Evolutionary conservation across 805 yeast genomes (phyloP).

Genomic region (Teunomyces pallodes): DNA sequence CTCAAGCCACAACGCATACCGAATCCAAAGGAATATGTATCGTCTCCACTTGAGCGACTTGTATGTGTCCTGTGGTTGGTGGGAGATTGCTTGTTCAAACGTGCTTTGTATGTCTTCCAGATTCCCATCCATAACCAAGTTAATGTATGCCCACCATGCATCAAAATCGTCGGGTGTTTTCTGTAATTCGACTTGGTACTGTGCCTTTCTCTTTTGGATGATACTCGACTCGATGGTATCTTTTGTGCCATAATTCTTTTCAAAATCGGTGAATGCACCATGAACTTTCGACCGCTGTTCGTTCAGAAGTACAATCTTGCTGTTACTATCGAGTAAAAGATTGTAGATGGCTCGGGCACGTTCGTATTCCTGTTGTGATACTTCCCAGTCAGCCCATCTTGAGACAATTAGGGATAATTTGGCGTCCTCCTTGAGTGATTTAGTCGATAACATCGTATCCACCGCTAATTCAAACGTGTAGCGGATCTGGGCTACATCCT

Average conservation of each 20-base stretch:
- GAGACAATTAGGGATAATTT: conserved; percentile 37
- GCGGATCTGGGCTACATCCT: conserved; percentile 47
- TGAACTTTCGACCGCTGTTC: conserved; percentile 36
- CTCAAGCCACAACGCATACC: conserved; percentile 64
- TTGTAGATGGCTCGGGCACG: conserved; percentile 59
- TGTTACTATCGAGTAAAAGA: conserved; percentile 37
- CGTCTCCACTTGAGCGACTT: conserved; percentile 57
- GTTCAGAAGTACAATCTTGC: conserved; percentile 22
- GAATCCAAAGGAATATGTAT: conserved; percentile 69
- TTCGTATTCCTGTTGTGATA: conserved; percentile 54
- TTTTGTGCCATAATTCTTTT: conserved; percentile 59
- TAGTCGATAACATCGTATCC: conserved; percentile 30
- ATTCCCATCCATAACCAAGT: conserved; percentile 41
- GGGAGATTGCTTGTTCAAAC: conserved; percentile 45
- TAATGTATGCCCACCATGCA: conserved; percentile 77
- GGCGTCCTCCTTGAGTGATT: conserved; percentile 16
- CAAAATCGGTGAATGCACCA: conserved; percentile 49
- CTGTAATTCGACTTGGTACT: conserved; percentile 50
- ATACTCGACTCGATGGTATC: conserved; percentile 54
- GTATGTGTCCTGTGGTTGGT: conserved; percentile 30
- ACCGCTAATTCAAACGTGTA: conserved; percentile 66
- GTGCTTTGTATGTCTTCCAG: conserved; percentile 21
- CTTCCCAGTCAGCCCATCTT: conserved; percentile 74
- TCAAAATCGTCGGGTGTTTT: conserved; percentile 61
- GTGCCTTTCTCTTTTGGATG: conserved; percentile 49